Conservation (phyloP, 768 basidiomycete genomes). For the Naematelia aurantialba region DNA sequence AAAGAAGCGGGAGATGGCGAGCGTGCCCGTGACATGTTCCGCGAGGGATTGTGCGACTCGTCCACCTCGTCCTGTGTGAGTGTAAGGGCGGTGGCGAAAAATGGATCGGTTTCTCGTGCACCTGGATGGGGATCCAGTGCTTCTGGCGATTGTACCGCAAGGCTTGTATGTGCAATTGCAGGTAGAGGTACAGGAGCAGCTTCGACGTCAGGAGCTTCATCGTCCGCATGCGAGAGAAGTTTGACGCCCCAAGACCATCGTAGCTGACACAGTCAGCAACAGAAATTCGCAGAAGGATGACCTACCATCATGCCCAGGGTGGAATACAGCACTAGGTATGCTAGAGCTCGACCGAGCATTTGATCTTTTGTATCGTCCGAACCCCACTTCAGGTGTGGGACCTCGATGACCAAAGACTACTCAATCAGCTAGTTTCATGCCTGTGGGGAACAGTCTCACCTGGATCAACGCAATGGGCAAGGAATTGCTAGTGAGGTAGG, state of each 20-base stretch:
- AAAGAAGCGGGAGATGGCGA: slow-evolving; percentile 18
- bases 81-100: slow-evolving; percentile 30
- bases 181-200: slow-evolving; percentile 3
- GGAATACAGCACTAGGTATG: slow-evolving; percentile 69
- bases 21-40: slow-evolving; percentile 12
- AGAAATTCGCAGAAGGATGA: slow-evolving; percentile 16
- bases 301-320: slow-evolving; percentile 92
- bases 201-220: slow-evolving; percentile 47
- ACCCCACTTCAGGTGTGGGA: slow-evolving; percentile 77
- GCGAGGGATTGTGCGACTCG: slow-evolving; percentile 21
- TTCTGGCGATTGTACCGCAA: slow-evolving; percentile 35
- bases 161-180: slow-evolving; percentile 4
- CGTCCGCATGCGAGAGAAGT: slow-evolving; percentile 70
- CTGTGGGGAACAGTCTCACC: slow-evolving; percentile 23
- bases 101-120: slow-evolving; percentile 46
- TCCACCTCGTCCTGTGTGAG: slow-evolving; percentile 33
- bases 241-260: slow-evolving; percentile 93
- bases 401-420: slow-evolving; percentile 77
- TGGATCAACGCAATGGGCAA: slow-evolving; percentile 86
- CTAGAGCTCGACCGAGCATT: slow-evolving; percentile 72
- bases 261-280: slow-evolving; percentile 55
- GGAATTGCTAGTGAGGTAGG: slow-evolving; percentile 77
- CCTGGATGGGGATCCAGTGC: slow-evolving; percentile 33
- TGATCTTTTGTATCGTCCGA: slow-evolving; percentile 73
- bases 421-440: slow-evolving; percentile 3